Base-by-base conservation (phyloP, 129 eudicot species). In the Ambrosia trifida region DNA sequence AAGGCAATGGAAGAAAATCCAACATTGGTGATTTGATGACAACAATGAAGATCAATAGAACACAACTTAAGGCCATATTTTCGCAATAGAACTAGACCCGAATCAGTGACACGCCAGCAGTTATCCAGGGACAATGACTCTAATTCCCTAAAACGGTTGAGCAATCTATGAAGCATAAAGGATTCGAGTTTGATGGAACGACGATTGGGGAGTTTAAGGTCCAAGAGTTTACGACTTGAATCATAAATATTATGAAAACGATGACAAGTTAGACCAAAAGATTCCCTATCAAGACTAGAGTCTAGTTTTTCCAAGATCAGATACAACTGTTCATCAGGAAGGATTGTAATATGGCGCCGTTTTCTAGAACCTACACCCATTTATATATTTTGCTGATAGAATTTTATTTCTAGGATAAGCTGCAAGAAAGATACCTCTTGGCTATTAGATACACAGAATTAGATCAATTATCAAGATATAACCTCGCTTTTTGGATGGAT, bases 251-350 rank as follows among this genome's bases (percentile, higher is more conserved):
- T 40, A 40, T 5, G 44, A 40, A 40, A 40, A 40, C 44, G 11
- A 40, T 40, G 44, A 40, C 44, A 40, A 40, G 44, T 40, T 40
- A 40, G 44, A 10, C 44, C 11, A 10, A 40, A 40, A 40, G 44
- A 40, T 40, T 40, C 44, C 44, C 11, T 1, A 40, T 40, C 44
- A 40, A 40, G 44, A 40, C 6, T 40, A 40, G 44, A 40, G 11
- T 40, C 71, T 56, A 90, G 83, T 32, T 83, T 47, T 35, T 78
- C 74, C 31, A 84, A 89, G 64, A 90, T 83, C 38, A 67, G 59
- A 62, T 57, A 66, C 9, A 87, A 72, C 57, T 76, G 74, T 40
- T 90, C 97, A 69, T 87, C 87, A 53, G 89, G 82, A 66, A 85
- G 87, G 73, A 76, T 80, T 54, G 43, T 18, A 18, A 70, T 38